A percentile compares a stretch with the other conserved stretches of the same genome.
phyloP scores from a whole-genome alignment of 108 stramenopile species.

The Mediolabrus comicus region DNA sequence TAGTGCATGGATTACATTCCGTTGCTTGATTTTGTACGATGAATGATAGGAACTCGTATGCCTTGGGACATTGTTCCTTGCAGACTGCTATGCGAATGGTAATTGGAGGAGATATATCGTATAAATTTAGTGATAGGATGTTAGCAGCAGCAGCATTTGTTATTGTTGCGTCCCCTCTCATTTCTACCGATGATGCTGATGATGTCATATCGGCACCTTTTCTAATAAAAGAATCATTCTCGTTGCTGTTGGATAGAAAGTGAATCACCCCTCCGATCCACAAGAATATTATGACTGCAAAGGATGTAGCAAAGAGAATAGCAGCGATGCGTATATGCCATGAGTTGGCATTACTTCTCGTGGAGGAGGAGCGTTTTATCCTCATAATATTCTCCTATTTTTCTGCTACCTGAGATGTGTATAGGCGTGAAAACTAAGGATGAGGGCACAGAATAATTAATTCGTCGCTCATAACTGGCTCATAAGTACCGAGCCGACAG shows the following conservation, averaged over 20 bases:
- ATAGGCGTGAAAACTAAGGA: too few relatives aligned
- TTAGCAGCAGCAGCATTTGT: not conserved
- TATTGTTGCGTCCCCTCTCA: not conserved
- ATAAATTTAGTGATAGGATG: not conserved
- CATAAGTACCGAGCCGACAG: too few relatives aligned
- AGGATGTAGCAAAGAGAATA: not conserved
- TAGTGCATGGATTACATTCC: constrained; percentile 16
- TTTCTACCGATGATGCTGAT: not conserved
- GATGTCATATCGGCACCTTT: not conserved
- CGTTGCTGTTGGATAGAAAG: not conserved
- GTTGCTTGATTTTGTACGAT: not conserved
- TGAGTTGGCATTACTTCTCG: too few relatives aligned
- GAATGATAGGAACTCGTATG: constrained; percentile 3
- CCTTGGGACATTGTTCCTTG: not conserved
- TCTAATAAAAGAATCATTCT: not conserved
- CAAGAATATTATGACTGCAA: too few relatives aligned
- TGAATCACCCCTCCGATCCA: not conserved
- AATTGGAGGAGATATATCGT: not conserved
- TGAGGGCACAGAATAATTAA: too few relatives aligned
- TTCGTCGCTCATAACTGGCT: too few relatives aligned
- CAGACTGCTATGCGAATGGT: constrained; percentile 5
- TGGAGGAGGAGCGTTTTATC: too few relatives aligned
- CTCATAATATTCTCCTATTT: too few relatives aligned
- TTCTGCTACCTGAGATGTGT: too few relatives aligned
- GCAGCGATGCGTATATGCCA: not conserved